Percentiles rank a stretch among this genome's conserved stretches.
These are phyloP conservation scores for Eimeria maxima DNA, from an alignment of 169 alveolate species.

Conservation along the genomic window DNA sequence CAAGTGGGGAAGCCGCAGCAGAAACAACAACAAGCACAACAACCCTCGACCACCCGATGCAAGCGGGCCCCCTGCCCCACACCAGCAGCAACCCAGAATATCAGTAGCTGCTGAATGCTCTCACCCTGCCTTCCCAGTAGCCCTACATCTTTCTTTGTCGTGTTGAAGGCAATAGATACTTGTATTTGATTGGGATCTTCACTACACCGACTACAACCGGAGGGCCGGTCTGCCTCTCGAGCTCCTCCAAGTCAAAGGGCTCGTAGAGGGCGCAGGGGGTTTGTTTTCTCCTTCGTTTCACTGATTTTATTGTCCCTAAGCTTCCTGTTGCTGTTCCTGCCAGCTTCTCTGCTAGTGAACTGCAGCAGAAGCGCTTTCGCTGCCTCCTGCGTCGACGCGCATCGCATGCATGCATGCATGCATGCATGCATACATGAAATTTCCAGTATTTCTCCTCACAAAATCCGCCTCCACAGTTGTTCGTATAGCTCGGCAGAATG, in stretches of 20 bases:
- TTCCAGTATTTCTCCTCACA: neutral
- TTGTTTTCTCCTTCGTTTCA: neutral
- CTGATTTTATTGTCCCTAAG: neutral
- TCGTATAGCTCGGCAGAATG: neutral
- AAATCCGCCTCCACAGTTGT: neutral
- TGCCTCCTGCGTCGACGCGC: neutral
- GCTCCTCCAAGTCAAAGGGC: conserved; percentile 17
- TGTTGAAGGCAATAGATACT: neutral
- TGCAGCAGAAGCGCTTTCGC: neutral
- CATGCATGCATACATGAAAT: neutral
- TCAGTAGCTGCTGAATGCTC: conserved; percentile 20
- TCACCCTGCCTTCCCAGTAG: neutral
- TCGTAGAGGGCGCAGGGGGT: neutral
- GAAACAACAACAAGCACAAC: neutral
- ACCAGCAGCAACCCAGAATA: neutral
- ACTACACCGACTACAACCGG: neutral
- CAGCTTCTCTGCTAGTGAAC: neutral
- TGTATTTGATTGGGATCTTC: neutral
- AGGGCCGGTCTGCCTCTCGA: neutral
- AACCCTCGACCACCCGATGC: neutral
- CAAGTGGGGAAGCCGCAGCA: conserved; percentile 28
- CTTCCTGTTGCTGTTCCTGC: neutral
- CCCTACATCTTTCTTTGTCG: conserved; percentile 8
- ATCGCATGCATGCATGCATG: neutral
- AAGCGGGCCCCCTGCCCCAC: conserved; percentile 58